Evolutionary conservation across 2,329 filamentous ascomycete species (phyloP).

Genomic region (Epicoccum nigrum): DNA sequence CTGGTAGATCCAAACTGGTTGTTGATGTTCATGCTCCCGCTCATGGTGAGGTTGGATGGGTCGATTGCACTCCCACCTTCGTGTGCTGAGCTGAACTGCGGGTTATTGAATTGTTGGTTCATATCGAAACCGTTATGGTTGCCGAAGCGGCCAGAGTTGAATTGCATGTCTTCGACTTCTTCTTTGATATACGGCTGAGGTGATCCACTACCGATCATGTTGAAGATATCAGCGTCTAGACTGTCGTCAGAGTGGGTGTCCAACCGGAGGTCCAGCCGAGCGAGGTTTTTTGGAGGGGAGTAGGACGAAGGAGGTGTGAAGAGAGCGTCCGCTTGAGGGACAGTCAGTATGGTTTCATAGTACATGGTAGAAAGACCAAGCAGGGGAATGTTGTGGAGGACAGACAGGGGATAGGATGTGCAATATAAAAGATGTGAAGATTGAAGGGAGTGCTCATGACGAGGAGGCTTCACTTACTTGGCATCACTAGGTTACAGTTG

Average conservation of each 20-base stretch:
- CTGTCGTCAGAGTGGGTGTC: constrained; percentile 50
- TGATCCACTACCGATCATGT: constrained; percentile 62
- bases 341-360: constrained; percentile 47
- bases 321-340: constrained; percentile 51
- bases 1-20: constrained; percentile 67
- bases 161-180: constrained; percentile 68
- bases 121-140: constrained; percentile 58
- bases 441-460: constrained; percentile 41
- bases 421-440: constrained; percentile 35
- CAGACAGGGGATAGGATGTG: constrained; percentile 15
- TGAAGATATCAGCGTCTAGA: constrained; percentile 53
- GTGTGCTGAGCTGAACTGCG: constrained; percentile 55
- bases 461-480: constrained; percentile 45
- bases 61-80: constrained; percentile 64
- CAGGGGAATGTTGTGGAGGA: constrained; percentile 13
- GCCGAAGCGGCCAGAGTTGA: constrained; percentile 57
- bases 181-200: constrained; percentile 70
- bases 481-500: constrained; percentile 49
- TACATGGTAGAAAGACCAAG: constrained; percentile 38
- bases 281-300: constrained; percentile 47
- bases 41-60: constrained; percentile 82
- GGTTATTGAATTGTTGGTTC: constrained; percentile 55
- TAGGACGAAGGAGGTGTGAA: constrained; percentile 51
- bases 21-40: constrained; percentile 60
- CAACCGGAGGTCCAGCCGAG: constrained; percentile 47